A percentile compares a stretch with the other conserved stretches of the same genome.
Evolutionary conservation across 768 basidiomycete genomes (phyloP).

Genomic region (Boletus rubroflammeus): DNA sequence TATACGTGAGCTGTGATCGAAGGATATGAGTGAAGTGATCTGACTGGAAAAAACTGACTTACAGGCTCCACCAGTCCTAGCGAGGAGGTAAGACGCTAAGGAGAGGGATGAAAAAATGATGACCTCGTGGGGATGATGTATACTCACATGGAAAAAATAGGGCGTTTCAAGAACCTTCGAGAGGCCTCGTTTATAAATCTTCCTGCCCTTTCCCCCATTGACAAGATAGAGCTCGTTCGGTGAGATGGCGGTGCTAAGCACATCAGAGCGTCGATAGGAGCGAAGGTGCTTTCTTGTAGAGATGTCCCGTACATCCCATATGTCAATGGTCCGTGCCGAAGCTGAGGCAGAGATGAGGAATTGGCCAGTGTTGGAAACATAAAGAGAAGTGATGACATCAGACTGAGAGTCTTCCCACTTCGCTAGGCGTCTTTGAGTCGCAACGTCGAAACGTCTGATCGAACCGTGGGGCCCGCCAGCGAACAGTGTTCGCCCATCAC

Average conservation of each 20-base stretch:
- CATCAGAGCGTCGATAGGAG: background rate
- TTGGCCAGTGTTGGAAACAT: background rate
- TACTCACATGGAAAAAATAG: background rate
- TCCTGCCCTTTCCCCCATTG: background rate
- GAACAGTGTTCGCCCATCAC: background rate
- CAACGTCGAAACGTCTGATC: background rate
- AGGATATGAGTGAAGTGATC: background rate
- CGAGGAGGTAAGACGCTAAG: background rate
- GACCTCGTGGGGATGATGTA: background rate
- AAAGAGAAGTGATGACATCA: background rate
- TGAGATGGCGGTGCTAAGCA: background rate
- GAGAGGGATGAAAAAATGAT: background rate
- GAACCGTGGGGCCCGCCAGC: background rate
- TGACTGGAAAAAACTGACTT: background rate
- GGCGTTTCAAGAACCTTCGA: background rate
- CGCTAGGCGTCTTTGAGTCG: background rate
- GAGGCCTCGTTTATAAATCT: background rate
- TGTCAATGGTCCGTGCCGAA: background rate
- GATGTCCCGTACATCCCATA: background rate
- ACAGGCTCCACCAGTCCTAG: background rate
- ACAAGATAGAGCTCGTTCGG: background rate
- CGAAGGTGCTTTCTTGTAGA: background rate
- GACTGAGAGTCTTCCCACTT: background rate
- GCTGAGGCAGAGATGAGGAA: background rate
- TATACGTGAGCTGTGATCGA: conserved; percentile 10